Percentiles rank a stretch among this genome's conserved stretches.
Evolutionary conservation across 176 grass and related monocot species (phyloP).

Genomic region (Zoysia japonica): DNA sequence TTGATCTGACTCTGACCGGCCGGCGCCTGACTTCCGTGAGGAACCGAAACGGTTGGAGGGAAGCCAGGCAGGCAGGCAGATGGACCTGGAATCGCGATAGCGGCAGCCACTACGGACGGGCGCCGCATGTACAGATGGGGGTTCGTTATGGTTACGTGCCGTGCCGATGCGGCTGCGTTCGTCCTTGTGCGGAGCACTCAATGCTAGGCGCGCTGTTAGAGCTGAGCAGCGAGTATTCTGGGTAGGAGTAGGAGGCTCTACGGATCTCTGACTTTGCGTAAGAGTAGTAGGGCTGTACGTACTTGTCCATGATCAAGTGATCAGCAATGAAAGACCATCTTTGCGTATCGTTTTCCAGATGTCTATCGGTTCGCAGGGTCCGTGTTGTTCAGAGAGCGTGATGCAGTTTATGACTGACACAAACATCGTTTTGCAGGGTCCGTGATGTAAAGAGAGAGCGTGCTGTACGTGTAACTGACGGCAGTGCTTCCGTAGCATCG

Average conservation of each 20-base stretch:
- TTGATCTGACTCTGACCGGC: not conserved
- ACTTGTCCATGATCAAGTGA: not conserved
- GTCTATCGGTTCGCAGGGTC: not conserved
- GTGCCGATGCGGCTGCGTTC: not conserved
- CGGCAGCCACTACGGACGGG: constrained; percentile 14
- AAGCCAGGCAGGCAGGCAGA: no score
- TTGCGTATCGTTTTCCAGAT: not conserved
- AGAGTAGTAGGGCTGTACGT: not conserved
- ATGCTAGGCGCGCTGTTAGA: constrained; percentile 13
- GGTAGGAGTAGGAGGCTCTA: no score
- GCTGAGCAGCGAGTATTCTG: no score
- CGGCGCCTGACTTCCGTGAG: constrained; percentile 6
- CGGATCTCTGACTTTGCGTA: no score
- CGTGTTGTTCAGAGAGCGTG: not conserved
- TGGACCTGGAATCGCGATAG: not conserved
- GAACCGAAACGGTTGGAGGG: not conserved
- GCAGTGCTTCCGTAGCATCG: not conserved
- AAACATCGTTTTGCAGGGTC: no score
- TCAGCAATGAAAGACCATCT: not conserved
- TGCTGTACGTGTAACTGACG: no score
- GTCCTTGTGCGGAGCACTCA: constrained; percentile 5
- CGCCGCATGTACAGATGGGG: not conserved
- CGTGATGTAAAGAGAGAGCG: no score
- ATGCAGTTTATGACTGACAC: no score
- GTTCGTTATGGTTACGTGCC: not conserved